Evolutionary conservation across 441 rosid genomes (phyloP).

Genomic region (Cnidoscolus chayamansa): DNA sequence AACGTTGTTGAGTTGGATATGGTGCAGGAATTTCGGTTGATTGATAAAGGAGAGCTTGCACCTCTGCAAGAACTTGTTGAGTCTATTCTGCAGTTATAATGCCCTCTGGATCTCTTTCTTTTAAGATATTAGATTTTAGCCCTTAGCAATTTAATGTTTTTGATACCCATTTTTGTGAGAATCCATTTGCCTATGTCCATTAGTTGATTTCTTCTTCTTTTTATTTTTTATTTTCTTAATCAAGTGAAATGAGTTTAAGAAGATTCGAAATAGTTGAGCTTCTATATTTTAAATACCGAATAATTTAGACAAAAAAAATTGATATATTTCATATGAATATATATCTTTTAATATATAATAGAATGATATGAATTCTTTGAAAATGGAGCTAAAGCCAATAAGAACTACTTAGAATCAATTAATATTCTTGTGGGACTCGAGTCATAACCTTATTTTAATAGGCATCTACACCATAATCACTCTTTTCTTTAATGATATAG

Average conservation of each 20-base stretch:
- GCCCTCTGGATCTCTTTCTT: background rate
- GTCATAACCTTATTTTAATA: no score
- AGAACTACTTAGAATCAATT: no score
- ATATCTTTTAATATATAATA: no score
- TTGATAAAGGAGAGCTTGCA: conserved; percentile 91
- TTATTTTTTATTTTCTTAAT: background rate
- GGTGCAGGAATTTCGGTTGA: conserved; percentile 79
- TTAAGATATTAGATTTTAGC: background rate
- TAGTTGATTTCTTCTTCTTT: background rate
- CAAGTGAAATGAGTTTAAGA: background rate
- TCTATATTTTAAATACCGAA: no score
- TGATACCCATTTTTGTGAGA: conserved; percentile 13
- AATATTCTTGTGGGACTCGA: no score
- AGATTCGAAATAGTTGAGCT: no score
- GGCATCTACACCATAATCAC: no score
- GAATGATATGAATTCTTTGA: no score
- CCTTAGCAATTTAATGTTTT: conserved; percentile 1
- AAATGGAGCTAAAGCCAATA: no score
- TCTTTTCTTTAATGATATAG: no score
- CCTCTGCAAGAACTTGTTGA: conserved; percentile 90
- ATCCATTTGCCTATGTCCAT: conserved; percentile 9
- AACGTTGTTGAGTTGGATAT: background rate
- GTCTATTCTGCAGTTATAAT: conserved; percentile 55
- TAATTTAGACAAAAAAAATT: no score
- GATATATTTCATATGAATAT: no score